A percentile compares a stretch with the other conserved stretches of the same genome.
Evolutionary conservation across 768 basidiomycete genomes (phyloP).

Genomic region (Suillus ampliporus): DNA sequence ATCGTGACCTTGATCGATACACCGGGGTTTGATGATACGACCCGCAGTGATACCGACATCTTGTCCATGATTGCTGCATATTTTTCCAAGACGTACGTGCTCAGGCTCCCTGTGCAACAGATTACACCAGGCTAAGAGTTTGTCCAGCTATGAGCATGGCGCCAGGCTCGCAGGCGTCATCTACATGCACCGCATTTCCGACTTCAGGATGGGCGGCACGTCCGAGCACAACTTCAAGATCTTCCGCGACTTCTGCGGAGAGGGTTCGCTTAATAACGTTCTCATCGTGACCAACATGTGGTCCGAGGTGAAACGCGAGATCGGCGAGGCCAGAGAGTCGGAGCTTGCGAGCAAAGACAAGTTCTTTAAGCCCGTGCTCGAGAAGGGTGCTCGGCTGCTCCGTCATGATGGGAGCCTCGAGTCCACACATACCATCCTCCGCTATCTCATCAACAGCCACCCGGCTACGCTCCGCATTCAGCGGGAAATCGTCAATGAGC

Average conservation of each 20-base stretch:
- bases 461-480: conserved; percentile 58
- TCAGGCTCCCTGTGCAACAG: too few relatives aligned
- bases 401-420: conserved; percentile 48
- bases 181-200: conserved; percentile 60
- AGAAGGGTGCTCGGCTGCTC: conserved; percentile 51
- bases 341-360: conserved; percentile 48
- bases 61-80: conserved; percentile 48
- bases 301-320: conserved; percentile 44
- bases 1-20: conserved; percentile 55
- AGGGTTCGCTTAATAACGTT: conserved; percentile 52
- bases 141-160: conserved; percentile 38
- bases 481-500: conserved; percentile 56
- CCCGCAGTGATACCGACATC: conserved; percentile 48
- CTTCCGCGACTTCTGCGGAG: conserved; percentile 60
- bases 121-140: not conserved
- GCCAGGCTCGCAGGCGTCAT: conserved; percentile 56
- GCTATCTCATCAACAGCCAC: conserved; percentile 44
- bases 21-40: conserved; percentile 58
- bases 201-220: conserved; percentile 55
- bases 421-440: conserved; percentile 50
- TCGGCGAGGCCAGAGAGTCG: conserved; percentile 49
- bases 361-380: conserved; percentile 59
- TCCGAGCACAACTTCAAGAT: conserved; percentile 57
- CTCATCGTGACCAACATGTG: conserved; percentile 62
- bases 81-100: conserved; percentile 18